Evolutionary conservation across 1,284 basidiomycete genomes (phyloP), one percentile per base, ranked within the genome.

Genomic region (Ganoderma lucidum): DNA sequence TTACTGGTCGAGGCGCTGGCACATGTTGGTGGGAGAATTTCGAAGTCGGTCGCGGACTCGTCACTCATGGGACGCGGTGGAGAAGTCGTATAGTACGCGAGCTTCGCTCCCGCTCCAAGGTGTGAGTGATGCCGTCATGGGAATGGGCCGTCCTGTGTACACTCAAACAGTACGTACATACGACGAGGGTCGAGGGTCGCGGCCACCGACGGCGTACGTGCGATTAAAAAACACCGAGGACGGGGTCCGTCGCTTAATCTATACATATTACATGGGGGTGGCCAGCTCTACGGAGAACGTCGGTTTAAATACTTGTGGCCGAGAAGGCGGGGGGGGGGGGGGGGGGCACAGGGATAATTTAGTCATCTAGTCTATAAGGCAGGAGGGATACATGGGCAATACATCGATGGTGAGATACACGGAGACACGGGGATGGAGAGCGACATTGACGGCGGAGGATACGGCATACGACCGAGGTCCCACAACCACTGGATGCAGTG

Each of bases 161-260:
- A 53, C 12, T 5, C 48, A 30, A 53, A 10, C 9, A 30, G 48
- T 30, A 53, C 48, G 48, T 53, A 53, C 48, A 53, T 23, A 14
- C 23, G 23, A 53, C 48, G 23, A 8, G 48, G 9, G 23, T 28
- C 48, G 10, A 12, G 23, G 12, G 9, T 53, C 48, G 48, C 5
- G 42, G 42, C 14, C 42, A 12, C 6, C 42, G 42, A 44, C 17
- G 42, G 23, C 48, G 48, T 53, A 53, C 48, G 48, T 53, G 28
- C 48, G 48, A 4, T 2, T 19, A 10, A 12, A 53, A 3, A 3
- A 28, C 48, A n/a, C 23, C 48, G 48, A 53, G 23, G 48, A 53
- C 48, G 48, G 48, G 48, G 48, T 53, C 48, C 48, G 48, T 53
- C 48, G 48, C 48, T 12, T 53, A 53, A 53, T 28, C 48, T 30